These are phyloP conservation scores for Margaritispora aquatica DNA, from an alignment of 495 filamentous ascomycete species.

Conservation along the genomic window DNA sequence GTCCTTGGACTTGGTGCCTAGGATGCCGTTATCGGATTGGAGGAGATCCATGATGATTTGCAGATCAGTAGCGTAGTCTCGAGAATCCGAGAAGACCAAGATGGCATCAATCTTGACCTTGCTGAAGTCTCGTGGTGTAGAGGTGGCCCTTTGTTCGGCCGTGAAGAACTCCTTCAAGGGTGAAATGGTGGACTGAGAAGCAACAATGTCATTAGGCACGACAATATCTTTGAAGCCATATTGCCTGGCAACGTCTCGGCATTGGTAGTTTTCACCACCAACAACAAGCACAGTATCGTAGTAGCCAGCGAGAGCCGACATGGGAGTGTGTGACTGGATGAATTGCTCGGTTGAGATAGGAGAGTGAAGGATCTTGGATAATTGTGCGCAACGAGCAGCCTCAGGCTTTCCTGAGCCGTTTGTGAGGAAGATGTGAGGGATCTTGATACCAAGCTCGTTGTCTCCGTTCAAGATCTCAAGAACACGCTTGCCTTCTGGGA, in stretches of 20 bases:
- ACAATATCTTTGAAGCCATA: slow-evolving; percentile 81
- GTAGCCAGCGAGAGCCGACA: slow-evolving; percentile 60
- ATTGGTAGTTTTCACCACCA: slow-evolving; percentile 58
- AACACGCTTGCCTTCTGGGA: slow-evolving; percentile 66
- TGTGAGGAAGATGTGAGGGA: slow-evolving; percentile 80
- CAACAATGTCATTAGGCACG: slow-evolving; percentile 73
- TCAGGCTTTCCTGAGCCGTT: slow-evolving; percentile 81
- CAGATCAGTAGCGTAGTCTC: slow-evolving; percentile 78
- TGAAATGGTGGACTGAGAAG: slow-evolving; percentile 58
- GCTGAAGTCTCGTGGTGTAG: slow-evolving; percentile 55
- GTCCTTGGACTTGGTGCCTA: slow-evolving; percentile 61
- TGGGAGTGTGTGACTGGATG: slow-evolving; percentile 78
- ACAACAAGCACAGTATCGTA: slow-evolving; percentile 61
- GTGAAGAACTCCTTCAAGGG: slow-evolving; percentile 60
- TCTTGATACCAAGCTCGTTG: slow-evolving; percentile 59
- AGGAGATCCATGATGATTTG: slow-evolving; percentile 79
- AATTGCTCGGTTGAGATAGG: slow-evolving; percentile 42
- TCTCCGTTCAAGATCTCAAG: slow-evolving; percentile 63
- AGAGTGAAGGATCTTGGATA: slow-evolving; percentile 50
- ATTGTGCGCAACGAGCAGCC: slow-evolving; percentile 55
- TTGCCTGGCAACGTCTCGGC: slow-evolving; percentile 57
- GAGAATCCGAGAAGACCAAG: slow-evolving; percentile 84
- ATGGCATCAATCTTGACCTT: slow-evolving; percentile 72
- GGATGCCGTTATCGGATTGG: slow-evolving; percentile 57
- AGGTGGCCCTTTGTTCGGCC: slow-evolving; percentile 32